Evolutionary conservation across 1,284 basidiomycete genomes (phyloP).

Genomic region (Retiboletus flavoniger): DNA sequence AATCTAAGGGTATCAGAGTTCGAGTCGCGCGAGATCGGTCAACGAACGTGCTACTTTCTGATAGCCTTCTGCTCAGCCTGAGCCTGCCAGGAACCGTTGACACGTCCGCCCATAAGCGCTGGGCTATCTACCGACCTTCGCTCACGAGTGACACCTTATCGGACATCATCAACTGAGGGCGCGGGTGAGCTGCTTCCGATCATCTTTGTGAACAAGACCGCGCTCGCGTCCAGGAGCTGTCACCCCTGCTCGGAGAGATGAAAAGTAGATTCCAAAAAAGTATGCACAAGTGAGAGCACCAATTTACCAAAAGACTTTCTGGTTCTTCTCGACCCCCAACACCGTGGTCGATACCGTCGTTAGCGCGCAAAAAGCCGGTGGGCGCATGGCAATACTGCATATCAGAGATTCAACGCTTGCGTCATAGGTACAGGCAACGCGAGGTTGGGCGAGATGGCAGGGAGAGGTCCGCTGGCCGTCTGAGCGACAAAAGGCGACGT

Average conservation of each 20-base stretch:
- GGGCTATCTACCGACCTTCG: conserved; percentile 44
- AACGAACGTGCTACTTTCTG: conserved; percentile 50
- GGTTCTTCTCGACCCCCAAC: not conserved
- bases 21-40: conserved; percentile 46
- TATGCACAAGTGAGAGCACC: not conserved
- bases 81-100: not conserved
- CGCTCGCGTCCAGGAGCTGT: no score
- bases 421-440: not conserved
- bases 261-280: not conserved
- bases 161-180: no score
- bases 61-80: conserved; percentile 50
- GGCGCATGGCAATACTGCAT: not conserved
- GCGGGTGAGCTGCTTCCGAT: no score
- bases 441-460: not conserved
- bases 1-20: no score
- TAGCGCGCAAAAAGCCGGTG: not conserved
- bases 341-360: not conserved
- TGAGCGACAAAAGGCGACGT: not conserved
- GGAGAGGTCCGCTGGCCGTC: not conserved
- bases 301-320: not conserved
- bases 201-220: no score
- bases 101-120: not conserved
- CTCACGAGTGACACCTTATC: conserved; percentile 57
- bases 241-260: no score
- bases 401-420: not conserved